phyloP scores from a whole-genome alignment of 1,139 yeast species.

The Debaryomycetaceae sp. region DNA sequence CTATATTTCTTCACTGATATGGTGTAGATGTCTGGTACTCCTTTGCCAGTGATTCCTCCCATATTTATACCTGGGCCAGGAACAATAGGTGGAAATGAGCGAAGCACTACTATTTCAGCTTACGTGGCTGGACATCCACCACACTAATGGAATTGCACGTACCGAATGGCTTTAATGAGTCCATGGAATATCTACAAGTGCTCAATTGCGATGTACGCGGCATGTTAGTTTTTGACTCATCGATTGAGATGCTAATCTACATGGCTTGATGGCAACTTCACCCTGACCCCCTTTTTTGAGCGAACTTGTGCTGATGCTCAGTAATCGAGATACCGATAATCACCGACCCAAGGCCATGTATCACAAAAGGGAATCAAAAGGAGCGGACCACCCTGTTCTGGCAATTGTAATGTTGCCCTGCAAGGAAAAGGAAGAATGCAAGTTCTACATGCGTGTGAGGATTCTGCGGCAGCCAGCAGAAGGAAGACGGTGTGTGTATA shows the following conservation, averaged over 20 bases:
- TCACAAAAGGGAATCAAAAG: not conserved
- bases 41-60: not conserved
- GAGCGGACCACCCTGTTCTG: not conserved
- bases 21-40: not conserved
- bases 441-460: not conserved
- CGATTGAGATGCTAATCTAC: too few relatives aligned
- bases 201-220: too few relatives aligned
- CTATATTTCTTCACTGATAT: not conserved
- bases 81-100: not conserved
- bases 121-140: not conserved
- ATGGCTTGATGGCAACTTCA: too few relatives aligned
- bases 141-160: too few relatives aligned
- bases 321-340: not conserved
- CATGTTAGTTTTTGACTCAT: too few relatives aligned
- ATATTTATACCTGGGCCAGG: not conserved
- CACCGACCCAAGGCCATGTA: not conserved
- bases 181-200: too few relatives aligned
- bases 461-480: too few relatives aligned
- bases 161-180: too few relatives aligned
- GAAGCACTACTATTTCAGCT: not conserved
- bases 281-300: too few relatives aligned
- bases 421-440: not conserved
- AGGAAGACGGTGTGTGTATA: too few relatives aligned
- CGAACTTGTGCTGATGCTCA: too few relatives aligned
- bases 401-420: not conserved